Evolutionary conservation across 179 eudicot species (phyloP).

Genomic region (Kewa caespitosa): DNA sequence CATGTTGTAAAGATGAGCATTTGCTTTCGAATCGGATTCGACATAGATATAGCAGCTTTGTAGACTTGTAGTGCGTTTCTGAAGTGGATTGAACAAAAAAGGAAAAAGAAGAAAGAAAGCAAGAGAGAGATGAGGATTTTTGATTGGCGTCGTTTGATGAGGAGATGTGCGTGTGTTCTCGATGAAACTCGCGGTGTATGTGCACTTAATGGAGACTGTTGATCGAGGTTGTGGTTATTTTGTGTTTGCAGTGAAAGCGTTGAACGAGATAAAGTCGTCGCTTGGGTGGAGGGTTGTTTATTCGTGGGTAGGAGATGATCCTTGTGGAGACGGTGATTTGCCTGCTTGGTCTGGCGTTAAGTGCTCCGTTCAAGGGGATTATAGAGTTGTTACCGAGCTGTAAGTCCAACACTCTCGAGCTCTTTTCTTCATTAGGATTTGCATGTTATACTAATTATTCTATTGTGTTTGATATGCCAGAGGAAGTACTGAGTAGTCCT

Average conservation of each 20-base stretch:
- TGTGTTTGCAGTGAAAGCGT: conserved; percentile 68
- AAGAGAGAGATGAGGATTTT: not conserved
- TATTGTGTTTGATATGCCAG: not conserved
- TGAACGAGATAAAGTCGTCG: conserved; percentile 92
- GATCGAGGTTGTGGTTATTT: not conserved
- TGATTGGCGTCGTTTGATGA: not conserved
- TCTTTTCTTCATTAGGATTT: not conserved
- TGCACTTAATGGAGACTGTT: not conserved
- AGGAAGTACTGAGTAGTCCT: not conserved
- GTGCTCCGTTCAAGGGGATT: conserved; percentile 81
- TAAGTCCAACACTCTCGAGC: conserved; percentile 31
- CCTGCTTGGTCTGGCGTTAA: conserved; percentile 97
- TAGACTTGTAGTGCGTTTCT: too few relatives aligned
- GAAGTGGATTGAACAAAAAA: too few relatives aligned
- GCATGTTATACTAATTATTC: not conserved
- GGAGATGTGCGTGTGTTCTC: not conserved
- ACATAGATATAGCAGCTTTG: too few relatives aligned
- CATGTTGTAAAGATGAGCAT: too few relatives aligned
- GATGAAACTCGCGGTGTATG: not conserved
- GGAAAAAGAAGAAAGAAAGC: too few relatives aligned
- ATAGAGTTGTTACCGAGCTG: conserved; percentile 88
- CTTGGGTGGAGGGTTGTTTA: conserved; percentile 99
- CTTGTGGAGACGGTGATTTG: conserved; percentile 98
- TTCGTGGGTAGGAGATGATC: conserved; percentile 99
- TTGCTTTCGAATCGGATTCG: too few relatives aligned